A percentile compares a stretch with the other conserved stretches of the same genome.
Evolutionary conservation across 2,329 filamentous ascomycete species (phyloP).

Genomic region (Alternaria longipes): DNA sequence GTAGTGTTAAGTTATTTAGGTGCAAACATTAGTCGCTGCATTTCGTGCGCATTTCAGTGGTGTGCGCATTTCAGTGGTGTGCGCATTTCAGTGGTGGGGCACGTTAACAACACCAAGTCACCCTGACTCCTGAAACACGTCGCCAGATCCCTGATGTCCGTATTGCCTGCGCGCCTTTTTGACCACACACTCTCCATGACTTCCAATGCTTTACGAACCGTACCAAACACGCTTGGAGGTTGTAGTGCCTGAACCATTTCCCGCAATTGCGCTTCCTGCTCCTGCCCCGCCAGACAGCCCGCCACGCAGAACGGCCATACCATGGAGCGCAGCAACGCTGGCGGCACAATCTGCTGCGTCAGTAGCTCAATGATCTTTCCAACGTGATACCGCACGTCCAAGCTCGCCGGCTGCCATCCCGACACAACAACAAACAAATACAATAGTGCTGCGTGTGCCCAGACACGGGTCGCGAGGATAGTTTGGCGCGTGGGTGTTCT

Average conservation of each 20-base stretch:
- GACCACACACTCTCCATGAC: not conserved
- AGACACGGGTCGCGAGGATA: not conserved
- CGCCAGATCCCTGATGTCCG: not conserved
- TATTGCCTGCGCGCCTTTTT: not conserved
- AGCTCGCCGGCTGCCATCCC: not conserved
- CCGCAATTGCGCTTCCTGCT: not conserved
- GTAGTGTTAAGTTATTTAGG: too few species aligned
- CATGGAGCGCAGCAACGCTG: not conserved
- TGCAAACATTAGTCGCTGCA: too few species aligned
- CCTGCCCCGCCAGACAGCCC: not conserved
- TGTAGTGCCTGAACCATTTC: not conserved
- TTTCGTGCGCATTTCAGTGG: too few species aligned
- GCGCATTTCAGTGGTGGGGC: too few species aligned
- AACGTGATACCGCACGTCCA: not conserved
- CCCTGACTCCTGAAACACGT: not conserved
- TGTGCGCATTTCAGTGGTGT: too few species aligned
- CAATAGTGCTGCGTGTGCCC: not conserved
- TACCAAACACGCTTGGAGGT: not conserved
- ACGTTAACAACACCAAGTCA: not conserved
- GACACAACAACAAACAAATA: not conserved
- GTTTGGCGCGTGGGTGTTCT: not conserved
- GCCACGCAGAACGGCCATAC: not conserved
- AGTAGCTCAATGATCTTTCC: not conserved
- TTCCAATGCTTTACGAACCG: not conserved
- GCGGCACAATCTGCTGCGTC: not conserved